Evolutionary conservation across 2,329 filamentous ascomycete genomes (phyloP).

Genomic region (Leptographium radiaticola): DNA sequence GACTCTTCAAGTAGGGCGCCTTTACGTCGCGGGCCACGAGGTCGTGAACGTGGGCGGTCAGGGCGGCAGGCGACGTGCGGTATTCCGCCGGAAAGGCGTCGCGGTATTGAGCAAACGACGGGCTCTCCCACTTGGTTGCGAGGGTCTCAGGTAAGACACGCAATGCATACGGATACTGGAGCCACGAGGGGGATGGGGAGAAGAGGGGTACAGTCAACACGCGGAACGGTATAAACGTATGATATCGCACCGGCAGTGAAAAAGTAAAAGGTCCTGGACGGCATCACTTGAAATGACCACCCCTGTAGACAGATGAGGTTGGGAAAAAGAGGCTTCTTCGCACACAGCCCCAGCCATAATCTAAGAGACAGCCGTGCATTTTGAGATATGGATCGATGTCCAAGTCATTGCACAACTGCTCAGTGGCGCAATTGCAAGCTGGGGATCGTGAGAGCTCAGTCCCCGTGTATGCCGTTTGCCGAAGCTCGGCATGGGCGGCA

Average conservation of each 20-base stretch:
- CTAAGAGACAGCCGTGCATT: not conserved
- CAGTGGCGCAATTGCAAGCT: not conserved
- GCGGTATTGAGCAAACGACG: conserved; percentile 53
- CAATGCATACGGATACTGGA: conserved; percentile 66
- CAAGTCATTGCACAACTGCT: not conserved
- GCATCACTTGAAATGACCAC: not conserved
- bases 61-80: conserved; percentile 40
- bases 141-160: conserved; percentile 51
- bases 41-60: conserved; percentile 56
- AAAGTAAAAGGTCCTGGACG: not conserved
- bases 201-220: not conserved
- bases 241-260: not conserved
- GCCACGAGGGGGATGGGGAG: not conserved
- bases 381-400: no score
- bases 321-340: no score
- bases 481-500: not conserved
- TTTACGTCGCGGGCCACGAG: conserved; percentile 63
- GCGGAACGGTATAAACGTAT: not conserved
- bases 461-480: no score
- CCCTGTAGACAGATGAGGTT: not conserved
- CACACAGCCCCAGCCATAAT: no score
- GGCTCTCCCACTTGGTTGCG: conserved; percentile 51
- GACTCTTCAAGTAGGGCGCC: conserved; percentile 61
- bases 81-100: conserved; percentile 57
- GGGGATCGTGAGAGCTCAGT: no score